Evolutionary conservation across 768 basidiomycete genomes (phyloP), one percentile per base, ranked within the genome.

Genomic region (Phanerochaete carnosa): DNA sequence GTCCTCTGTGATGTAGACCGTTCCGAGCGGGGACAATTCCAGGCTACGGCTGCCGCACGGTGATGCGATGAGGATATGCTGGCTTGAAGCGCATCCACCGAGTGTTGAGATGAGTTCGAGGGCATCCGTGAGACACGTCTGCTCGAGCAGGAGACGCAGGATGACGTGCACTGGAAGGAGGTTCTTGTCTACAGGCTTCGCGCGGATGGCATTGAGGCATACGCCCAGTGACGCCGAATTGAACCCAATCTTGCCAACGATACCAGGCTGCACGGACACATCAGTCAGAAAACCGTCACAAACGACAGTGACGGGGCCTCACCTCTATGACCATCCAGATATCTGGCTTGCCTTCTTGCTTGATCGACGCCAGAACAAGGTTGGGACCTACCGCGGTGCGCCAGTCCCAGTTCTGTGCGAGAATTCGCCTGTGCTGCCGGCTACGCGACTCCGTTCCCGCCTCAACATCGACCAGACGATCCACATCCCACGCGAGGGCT

Each of bases 381-480:
- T 76, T 76, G 58, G 73, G 66, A 51, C 71, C 68, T 22, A 73
- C 70, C 6, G 62, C 39, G 29, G 65, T 61, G n/a, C 70, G 64
- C 75, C 75, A 76, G 60, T 76, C 75, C 75, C 75, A 76, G 63
- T 76, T 76, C 65, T 76, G 74, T 15, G 70, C 72, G 37, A 76
- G 64, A 58, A 74, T 65, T 62, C 66, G 68, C 61, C 59, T 64
- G 33, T 43, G 46, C 8, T n/a, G 28, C 11, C 49, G 49, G 11
- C 13, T n/a, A 15, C 22, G 43, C 49, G 16, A 11, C 30, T 16
- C 29, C 49, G 25, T 35, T 12, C 56, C 26, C 19, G 28, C 57
- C 2, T 52, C 57, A 45, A 11, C n/a, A 25, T 43, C 54, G 35
- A 8, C 43, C 11, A 55, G 54, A 3, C 2, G n/a, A 37, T 37